These are phyloP conservation scores for Kwoniella heveanensis DNA, from an alignment of 768 basidiomycete genomes.

Conservation along the genomic window DNA sequence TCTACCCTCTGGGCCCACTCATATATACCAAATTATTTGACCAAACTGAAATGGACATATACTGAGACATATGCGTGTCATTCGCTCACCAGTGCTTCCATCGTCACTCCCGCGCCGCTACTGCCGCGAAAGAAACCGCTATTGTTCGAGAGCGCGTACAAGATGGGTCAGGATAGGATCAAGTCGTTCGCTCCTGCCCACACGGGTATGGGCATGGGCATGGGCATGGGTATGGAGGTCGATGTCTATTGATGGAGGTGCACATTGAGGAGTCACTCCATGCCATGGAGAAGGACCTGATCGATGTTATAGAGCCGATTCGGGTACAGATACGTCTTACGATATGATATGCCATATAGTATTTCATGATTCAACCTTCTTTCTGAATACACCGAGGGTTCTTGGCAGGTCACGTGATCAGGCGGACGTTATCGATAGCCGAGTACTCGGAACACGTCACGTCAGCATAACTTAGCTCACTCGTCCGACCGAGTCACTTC, in stretches of 20 bases:
- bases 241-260: slow-evolving; percentile 7
- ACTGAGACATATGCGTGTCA: background rate
- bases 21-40: background rate
- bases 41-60: background rate
- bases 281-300: too few species aligned
- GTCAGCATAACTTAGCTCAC: too few species aligned
- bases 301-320: too few species aligned
- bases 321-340: too few species aligned
- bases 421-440: too few species aligned
- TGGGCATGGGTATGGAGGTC: slow-evolving; percentile 5
- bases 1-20: background rate
- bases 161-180: slow-evolving; percentile 30
- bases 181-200: background rate
- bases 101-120: slow-evolving; percentile 56
- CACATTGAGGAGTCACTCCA: too few species aligned
- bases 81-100: slow-evolving; percentile 50
- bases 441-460: too few species aligned
- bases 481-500: too few species aligned
- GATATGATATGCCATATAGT: too few species aligned
- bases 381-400: too few species aligned
- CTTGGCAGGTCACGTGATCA: too few species aligned
- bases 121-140: slow-evolving; percentile 51
- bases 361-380: too few species aligned
- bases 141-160: slow-evolving; percentile 56
- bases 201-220: background rate